Evolutionary conservation across 2,329 filamentous ascomycete genomes (phyloP).

Genomic region (Apiospora pterosperma): DNA sequence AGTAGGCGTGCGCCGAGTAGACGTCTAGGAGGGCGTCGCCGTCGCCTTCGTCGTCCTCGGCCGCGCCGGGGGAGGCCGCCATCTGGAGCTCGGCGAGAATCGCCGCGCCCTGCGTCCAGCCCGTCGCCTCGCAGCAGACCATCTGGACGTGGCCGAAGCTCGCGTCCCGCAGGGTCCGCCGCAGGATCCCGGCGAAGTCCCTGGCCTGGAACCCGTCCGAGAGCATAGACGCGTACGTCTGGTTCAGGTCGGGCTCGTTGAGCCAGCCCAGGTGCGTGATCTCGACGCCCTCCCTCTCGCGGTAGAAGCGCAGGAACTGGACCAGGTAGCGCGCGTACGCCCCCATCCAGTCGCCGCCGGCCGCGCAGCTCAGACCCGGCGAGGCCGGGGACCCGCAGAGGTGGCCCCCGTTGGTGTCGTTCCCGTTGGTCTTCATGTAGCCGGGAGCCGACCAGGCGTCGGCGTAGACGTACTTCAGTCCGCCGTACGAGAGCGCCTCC

Average conservation of each 20-base stretch:
- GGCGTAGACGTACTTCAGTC: conserved; percentile 30
- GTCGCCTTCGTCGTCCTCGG: conserved; percentile 19
- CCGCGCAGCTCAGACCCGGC: conserved; percentile 18
- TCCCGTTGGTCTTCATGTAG: conserved; percentile 38
- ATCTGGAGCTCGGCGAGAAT: conserved; percentile 12
- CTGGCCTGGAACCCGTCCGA: conserved; percentile 43
- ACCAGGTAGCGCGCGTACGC: conserved; percentile 41
- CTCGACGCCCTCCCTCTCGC: conserved; percentile 26
- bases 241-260: conserved; percentile 24
- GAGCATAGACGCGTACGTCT: conserved; percentile 42
- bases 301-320: conserved; percentile 36
- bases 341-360: conserved; percentile 34
- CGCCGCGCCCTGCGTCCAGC: conserved; percentile 22
- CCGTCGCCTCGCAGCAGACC: conserved; percentile 39
- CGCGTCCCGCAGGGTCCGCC: conserved; percentile 32
- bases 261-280: conserved; percentile 23
- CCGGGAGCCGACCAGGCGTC: conserved; percentile 40
- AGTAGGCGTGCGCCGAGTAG: conserved; percentile 40
- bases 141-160: conserved; percentile 23
- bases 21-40: conserved; percentile 26
- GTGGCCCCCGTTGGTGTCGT: conserved; percentile 31
- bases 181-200: conserved; percentile 47
- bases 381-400: conserved; percentile 30
- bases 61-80: conserved; percentile 18
- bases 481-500: conserved; percentile 34